Base-by-base conservation (phyloP, 306 rosid species). In the Pterocarpus santalinus region DNA sequence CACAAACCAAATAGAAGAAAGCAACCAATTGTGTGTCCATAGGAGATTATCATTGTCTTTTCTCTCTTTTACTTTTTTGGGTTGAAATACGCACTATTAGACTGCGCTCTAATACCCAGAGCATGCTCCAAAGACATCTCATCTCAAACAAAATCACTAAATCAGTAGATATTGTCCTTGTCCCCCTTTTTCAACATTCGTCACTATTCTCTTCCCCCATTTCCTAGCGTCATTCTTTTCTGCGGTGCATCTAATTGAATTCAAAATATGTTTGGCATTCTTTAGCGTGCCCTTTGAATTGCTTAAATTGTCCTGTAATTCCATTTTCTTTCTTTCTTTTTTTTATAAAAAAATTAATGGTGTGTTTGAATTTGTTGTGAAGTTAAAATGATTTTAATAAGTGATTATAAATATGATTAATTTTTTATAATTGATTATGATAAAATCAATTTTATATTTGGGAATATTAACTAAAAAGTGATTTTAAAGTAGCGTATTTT, bases 151-250 rank as follows among this genome's bases (percentile, higher is more conserved):
- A 84, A 87, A 82, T 73, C 72, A 70, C 76, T 60, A 14, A 9
- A 51, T 51, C 57, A 51, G 7, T 4, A 51, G 75, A 83, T 75
- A 47, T 46, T 85, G 82, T 81, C 22, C 8, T 16, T 47, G 35
- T 46, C 67, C 79, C 80, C 87, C 81, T 68, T 56, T 86, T 88
- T 85, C 89, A 82, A 80, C 90, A 47, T 78, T 76, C 78, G 51
- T 44, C 51, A 5, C 78, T 76, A 22, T 71, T 75, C 61, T 69
- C 3, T 49, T 38, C 9, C 41, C 39, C 33, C 33, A 49, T 55
- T 76, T 17, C 1, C 8, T 36, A 4, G 53, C 1, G 64, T 56
- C 16, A 16, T 38, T 9, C 22, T 39, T 12, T 32, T 34, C 5
- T 72, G 44, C 70, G 76, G 67, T 82, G 77, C 70, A 79, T 82